Base-by-base conservation (phyloP, 2,329 filamentous ascomycete genomes). In the Blastomyces parvus region DNA sequence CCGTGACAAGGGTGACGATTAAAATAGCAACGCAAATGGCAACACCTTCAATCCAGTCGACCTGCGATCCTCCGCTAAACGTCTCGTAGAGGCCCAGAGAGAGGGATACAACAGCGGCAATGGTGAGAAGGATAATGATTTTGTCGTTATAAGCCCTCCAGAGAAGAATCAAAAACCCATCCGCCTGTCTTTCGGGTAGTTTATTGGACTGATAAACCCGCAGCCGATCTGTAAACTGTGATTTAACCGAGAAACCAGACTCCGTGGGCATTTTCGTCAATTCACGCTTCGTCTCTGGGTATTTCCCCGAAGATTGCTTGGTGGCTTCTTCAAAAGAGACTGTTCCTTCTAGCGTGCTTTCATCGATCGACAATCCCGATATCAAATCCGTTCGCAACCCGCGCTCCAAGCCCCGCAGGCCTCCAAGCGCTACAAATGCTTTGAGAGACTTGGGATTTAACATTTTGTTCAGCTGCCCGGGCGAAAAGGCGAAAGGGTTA, bases 371-470 rank as follows among this genome's bases (percentile, higher is more conserved):
- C 61, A 97, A 74, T 8, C 92, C 92, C 44, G 87, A 81, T 60
- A 82, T 83, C 38, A 89, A 80, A 73, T 94, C 85, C 7, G 86
- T 86, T 59, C 89, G 82, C 38, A 97, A 78, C 11, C 91, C 92
- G 71, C 86, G 88, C 74, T 93, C 91, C 59, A 97, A 75, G 0
- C 92, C 92, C 22, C 76, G 77, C 19, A 96, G 75, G 30, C 92
- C 92, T 59, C 92, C 91, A 5, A 97, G 74, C 17, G 87, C 87
- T 70, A 88, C 89, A 69, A 93, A 96, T 0, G 91, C 91, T 14
- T 87, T 81, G 64, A 96, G 77, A 65, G 86, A 95, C 79, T 96
- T 96, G 3, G 92, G 92, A 72, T 95, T 94, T 66, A 93, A 85
- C 78, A 96, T 83, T 75, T 96, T 96, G 70, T 86, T 88, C 66